A percentile compares a stretch with the other conserved stretches of the same genome.
phyloP scores from a whole-genome alignment of 371 early-diverging fungal species.

The Basidiobolus heterosporus region DNA sequence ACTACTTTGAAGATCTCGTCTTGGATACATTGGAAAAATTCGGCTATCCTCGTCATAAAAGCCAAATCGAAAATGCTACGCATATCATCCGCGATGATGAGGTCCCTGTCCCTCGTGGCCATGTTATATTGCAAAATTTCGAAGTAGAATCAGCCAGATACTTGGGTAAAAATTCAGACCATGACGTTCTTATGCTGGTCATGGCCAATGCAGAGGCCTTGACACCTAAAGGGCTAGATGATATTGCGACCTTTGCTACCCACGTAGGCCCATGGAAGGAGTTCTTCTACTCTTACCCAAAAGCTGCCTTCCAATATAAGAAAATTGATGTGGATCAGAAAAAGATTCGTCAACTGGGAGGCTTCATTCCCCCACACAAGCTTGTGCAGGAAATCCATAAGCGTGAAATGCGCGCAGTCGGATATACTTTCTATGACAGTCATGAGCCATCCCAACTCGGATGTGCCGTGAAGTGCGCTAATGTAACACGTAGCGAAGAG shows the following conservation, averaged over 20 bases:
- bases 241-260: slow-evolving; percentile 10
- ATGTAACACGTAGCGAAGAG: slow-evolving; percentile 9
- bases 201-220: slow-evolving; percentile 8
- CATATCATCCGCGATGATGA: not conserved
- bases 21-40: slow-evolving; percentile 12
- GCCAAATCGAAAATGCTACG: not conserved
- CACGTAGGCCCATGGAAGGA: slow-evolving; percentile 19
- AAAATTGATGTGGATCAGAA: slow-evolving; percentile 11
- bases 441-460: slow-evolving; percentile 2
- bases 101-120: slow-evolving; percentile 4
- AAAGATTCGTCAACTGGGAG: slow-evolving; percentile 14
- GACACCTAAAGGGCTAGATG: slow-evolving; percentile 17
- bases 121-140: slow-evolving; percentile 16
- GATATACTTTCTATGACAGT: slow-evolving; percentile 23
- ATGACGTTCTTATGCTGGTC: slow-evolving; percentile 11
- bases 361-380: slow-evolving; percentile 11
- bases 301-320: slow-evolving; percentile 5
- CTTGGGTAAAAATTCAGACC: slow-evolving; percentile 7
- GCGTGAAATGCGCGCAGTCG: slow-evolving; percentile 11
- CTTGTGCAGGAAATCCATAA: slow-evolving; percentile 10
- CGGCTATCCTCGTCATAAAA: slow-evolving; percentile 10
- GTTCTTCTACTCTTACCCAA: slow-evolving; percentile 13
- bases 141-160: slow-evolving; percentile 18
- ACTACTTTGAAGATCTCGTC: slow-evolving; percentile 21
- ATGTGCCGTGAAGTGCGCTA: not conserved